Percentiles rank a stretch among this genome's conserved stretches.
phyloP scores from a whole-genome alignment of 352 stramenopile genomes.

The Phytopythium kandeliae region DNA sequence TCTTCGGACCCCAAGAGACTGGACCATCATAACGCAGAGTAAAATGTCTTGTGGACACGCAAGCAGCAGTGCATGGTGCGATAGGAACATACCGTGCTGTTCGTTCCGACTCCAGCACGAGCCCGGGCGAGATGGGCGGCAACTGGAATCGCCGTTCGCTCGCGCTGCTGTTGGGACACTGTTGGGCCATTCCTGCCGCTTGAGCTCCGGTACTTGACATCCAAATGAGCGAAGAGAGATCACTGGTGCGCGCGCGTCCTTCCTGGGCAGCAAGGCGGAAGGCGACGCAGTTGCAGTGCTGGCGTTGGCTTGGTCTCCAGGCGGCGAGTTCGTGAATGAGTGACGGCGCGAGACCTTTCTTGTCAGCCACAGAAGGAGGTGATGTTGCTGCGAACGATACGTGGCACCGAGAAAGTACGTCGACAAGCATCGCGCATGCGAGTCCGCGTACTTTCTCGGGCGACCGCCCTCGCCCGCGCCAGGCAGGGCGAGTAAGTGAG shows the following conservation, averaged over 20 bases:
- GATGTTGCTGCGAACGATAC: neutral
- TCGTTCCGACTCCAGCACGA: neutral
- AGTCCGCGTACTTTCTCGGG: neutral
- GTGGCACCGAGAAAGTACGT: constrained; percentile 1
- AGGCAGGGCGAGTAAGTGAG: too few relatives aligned
- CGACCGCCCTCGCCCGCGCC: too few relatives aligned
- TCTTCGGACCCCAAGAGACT: constrained; percentile 24
- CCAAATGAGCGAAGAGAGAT: neutral
- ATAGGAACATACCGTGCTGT: neutral
- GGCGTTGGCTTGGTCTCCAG: neutral
- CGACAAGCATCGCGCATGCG: neutral
- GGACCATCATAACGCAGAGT: neutral
- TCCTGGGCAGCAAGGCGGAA: neutral
- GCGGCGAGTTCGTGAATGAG: neutral
- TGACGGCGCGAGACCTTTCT: neutral
- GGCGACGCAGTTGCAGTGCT: neutral
- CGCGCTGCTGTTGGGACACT: neutral
- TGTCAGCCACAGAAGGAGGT: too few relatives aligned
- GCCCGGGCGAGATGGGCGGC: neutral
- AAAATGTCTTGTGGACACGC: too few relatives aligned
- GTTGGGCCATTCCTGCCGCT: neutral
- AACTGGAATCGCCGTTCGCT: neutral
- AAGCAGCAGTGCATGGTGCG: neutral
- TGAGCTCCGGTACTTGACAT: neutral
- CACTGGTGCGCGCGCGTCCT: neutral